Base-by-base conservation (phyloP, 2,329 filamentous ascomycete genomes). In the Stenocarpella maydis region DNA sequence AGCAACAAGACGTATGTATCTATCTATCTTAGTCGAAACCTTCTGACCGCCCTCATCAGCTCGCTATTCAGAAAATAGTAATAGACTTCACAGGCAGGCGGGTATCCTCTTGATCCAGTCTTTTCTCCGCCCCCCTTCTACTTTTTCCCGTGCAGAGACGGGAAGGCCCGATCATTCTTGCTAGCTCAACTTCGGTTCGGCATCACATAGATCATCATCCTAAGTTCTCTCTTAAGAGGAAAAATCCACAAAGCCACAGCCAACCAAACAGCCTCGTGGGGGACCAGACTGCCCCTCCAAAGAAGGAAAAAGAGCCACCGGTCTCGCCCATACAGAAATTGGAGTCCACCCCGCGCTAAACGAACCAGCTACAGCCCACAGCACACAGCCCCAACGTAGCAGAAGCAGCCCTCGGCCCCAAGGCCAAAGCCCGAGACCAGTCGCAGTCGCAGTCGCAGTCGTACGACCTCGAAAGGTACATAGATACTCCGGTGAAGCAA, bases 341-440 rank as follows among this genome's bases (percentile, higher is more conserved):
- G 49, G 53, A 64, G 58, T 63, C 43, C n/a, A 54, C 69, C 69
- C 69, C 69, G 55, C 69, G 69, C 69, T 71, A 69, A 69, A 54
- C 39, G 43, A 64, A 58, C 41, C 67, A 69, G 49, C 60, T 41
- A 24, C 58, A n/a, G 39, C 39, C 47, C 21, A 47, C 26, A 58
- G 54, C 39, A 41, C 21, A 34, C 24, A 10, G 47, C 37, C 26
- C 58, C 53, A 52, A 37, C 9, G 6, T 10, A 37, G 31, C 31
- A 31, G 31, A 5, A 68, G 28, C 66, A 68, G 47, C 41, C 49
- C 49, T 47, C 49, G 47, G 65, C 37, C 37, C 54, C 53, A 61
- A 61, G 58, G 41, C 58, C 41, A 43, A 17, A 41, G 41, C 58
- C 58, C 28, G 58, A 63, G 58, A 63, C 58, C 58, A 63, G 58